Evolutionary conservation across 345 rosid species (phyloP).

Genomic region (Pelargonium nanum): DNA sequence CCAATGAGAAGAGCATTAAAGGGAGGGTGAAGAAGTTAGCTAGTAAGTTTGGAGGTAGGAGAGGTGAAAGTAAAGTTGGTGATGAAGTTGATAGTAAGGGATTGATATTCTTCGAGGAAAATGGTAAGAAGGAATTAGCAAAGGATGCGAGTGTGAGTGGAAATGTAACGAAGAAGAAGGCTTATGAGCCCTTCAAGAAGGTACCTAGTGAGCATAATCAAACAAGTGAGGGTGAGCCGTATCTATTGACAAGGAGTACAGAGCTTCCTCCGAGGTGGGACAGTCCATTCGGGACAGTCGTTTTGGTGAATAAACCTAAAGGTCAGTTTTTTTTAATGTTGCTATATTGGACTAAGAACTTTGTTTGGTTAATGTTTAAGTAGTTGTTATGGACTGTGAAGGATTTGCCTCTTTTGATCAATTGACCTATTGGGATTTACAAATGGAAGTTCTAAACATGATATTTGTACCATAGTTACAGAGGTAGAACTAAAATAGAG

Average conservation of each 20-base stretch:
- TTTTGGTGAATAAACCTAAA: conserved; percentile 89
- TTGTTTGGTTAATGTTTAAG: not conserved
- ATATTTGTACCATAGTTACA: not conserved
- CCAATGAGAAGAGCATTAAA: conserved; percentile 17
- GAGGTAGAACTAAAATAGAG: not conserved
- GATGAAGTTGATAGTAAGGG: conserved; percentile 29
- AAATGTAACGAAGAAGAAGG: conserved; percentile 67
- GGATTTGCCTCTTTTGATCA: not conserved
- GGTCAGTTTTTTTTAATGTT: conserved; percentile 28
- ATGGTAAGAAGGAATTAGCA: conserved; percentile 13
- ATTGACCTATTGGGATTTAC: not conserved
- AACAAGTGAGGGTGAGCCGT: conserved; percentile 53
- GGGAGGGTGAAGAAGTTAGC: conserved; percentile 16
- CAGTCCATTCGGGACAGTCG: conserved; percentile 67
- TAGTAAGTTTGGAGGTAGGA: conserved; percentile 13
- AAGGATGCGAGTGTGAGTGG: too few relatives aligned
- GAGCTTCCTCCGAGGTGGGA: conserved; percentile 90
- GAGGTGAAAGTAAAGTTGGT: too few relatives aligned
- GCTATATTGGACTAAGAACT: not conserved
- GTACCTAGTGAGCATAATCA: conserved; percentile 40
- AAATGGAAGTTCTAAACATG: not conserved
- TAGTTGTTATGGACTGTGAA: not conserved
- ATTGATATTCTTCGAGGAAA: conserved; percentile 60
- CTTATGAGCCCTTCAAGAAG: conserved; percentile 77
- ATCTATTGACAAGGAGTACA: conserved; percentile 50